A percentile compares a stretch with the other conserved stretches of the same genome.
Evolutionary conservation across 1,284 basidiomycete species (phyloP).

Genomic region (Sporisorium exsertum): DNA sequence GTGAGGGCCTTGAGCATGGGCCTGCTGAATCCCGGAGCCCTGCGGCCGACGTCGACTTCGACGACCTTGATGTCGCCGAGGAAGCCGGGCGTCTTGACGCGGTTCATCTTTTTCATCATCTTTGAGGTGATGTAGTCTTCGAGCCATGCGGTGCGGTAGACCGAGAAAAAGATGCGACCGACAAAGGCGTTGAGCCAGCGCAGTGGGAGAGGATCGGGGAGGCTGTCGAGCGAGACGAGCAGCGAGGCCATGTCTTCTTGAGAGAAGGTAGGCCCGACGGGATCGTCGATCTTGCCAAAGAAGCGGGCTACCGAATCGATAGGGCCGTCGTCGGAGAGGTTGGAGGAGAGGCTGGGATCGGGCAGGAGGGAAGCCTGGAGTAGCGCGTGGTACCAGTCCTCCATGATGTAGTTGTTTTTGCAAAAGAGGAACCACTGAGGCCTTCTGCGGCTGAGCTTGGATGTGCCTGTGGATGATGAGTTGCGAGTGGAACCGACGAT

Average conservation of each 20-base stretch:
- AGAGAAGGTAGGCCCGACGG: slow-evolving; percentile 77
- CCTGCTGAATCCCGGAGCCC: slow-evolving; percentile 77
- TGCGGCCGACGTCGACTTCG: slow-evolving; percentile 88
- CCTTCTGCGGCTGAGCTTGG: slow-evolving; percentile 14
- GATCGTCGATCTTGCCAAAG: slow-evolving; percentile 32
- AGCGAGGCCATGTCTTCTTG: slow-evolving; percentile 84
- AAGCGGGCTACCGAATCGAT: slow-evolving; percentile 11
- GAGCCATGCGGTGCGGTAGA: slow-evolving; percentile 83
- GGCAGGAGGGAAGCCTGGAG: slow-evolving; percentile 77
- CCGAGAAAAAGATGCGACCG: slow-evolving; percentile 90
- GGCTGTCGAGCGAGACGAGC: slow-evolving; percentile 85
- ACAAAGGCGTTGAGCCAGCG: slow-evolving; percentile 95
- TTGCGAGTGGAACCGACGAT: slow-evolving; percentile 50
- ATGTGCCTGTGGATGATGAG: slow-evolving; percentile 13
- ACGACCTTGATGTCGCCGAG: slow-evolving; percentile 86
- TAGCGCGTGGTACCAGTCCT: slow-evolving; percentile 94
- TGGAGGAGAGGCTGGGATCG: slow-evolving; percentile 59
- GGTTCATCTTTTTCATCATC: slow-evolving; percentile 91
- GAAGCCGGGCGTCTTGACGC: slow-evolving; percentile 87
- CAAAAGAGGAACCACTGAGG: slow-evolving; percentile 68
- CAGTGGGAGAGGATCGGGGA: slow-evolving; percentile 93
- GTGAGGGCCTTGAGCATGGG: slow-evolving; percentile 98
- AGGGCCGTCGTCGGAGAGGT: slow-evolving; percentile 21
- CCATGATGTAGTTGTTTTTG: slow-evolving; percentile 69
- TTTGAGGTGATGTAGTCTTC: slow-evolving; percentile 86